Percentiles rank a stretch among this genome's conserved stretches.
phyloP scores from a whole-genome alignment of 2,329 filamentous ascomycete genomes.

The Hypoxylon sp. region DNA sequence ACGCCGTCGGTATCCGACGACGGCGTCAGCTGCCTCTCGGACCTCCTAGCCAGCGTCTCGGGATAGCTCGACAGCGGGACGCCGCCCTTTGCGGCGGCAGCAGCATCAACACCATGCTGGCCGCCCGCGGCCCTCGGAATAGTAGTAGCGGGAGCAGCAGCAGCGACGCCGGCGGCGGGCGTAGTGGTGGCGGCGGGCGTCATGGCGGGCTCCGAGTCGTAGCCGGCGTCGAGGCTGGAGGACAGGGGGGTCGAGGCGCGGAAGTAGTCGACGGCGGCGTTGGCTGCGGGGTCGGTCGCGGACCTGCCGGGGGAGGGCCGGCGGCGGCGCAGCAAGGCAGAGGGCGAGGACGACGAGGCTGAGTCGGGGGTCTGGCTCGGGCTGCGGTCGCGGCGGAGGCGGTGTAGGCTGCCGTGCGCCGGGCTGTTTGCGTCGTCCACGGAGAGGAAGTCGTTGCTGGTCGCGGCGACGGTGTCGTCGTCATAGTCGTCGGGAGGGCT shows the following conservation, averaged over 20 bases:
- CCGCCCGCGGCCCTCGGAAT: constrained; percentile 10
- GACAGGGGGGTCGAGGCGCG: constrained; percentile 44
- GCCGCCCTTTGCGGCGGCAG: neutral
- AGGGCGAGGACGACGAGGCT: no score
- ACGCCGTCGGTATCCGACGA: constrained; percentile 31
- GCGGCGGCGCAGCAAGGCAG: no score
- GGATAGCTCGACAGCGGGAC: constrained; percentile 27
- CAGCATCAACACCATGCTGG: constrained; percentile 15
- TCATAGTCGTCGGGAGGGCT: no score
- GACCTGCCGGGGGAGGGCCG: constrained; percentile 35
- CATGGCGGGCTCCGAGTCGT: constrained; percentile 46
- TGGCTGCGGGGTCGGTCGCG: constrained; percentile 34
- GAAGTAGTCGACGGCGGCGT: constrained; percentile 19
- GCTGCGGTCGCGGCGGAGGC: constrained; percentile 1
- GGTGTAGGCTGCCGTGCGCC: no score
- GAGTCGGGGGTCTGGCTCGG: constrained; percentile 29
- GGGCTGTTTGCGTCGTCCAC: constrained; percentile 25
- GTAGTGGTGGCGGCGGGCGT: constrained; percentile 41
- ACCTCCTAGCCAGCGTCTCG: constrained; percentile 36
- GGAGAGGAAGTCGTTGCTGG: constrained; percentile 16
- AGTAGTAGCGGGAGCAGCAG: no score
- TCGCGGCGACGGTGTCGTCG: constrained; percentile 3
- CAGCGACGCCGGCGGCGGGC: no score
- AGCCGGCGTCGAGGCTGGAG: constrained; percentile 40
- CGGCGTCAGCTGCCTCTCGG: constrained; percentile 43